Base-by-base conservation (phyloP, 169 alveolate species). In the Plasmodium ovale region DNA sequence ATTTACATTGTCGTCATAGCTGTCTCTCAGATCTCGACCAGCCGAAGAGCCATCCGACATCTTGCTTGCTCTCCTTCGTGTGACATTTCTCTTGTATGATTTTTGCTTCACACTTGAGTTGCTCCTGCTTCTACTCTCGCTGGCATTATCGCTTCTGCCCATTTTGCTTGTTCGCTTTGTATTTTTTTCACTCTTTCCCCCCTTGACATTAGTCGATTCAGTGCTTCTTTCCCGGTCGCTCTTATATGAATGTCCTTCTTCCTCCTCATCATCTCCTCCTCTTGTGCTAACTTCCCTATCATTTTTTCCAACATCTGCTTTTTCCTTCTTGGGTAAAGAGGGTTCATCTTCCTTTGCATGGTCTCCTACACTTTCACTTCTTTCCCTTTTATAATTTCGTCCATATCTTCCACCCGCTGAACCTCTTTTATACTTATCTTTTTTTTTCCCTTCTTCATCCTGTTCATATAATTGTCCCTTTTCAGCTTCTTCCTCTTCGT, bases 221-320 rank as follows among this genome's bases (percentile, higher is more conserved):
- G 31, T 23, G 62, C 74, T 44, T 27, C 49, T 68, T 27, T 74
- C 88, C 23, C 60, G 51, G 7, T 74, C 88, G 53, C 77, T 74
- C n/a, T 27, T 60, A 65, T 74, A 74, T 53, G 16, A 12, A 39
- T 69, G 53, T 69, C 31, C 82, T 10, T 59, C 68, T 2, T 74
- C 68, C n/a, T 47, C 74, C 21, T 42, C 64, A 29, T 64, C 67
- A 27, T 59, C 88, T 23, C 62, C 72, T 10, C 88, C 88, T 14
- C 62, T 47, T 31, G 37, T 31, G 42, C 51, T 71, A 25, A 27
- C 21, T 58, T 71, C 87, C 27, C 69, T 72, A 29, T 72, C 87
- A 42, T 72, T 54, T 29, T 72, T 56, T 35, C 25, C 23, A 6
- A 25, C 59, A 35, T 53, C 35, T 25, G 10, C 54, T 54, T 62